phyloP scores from a whole-genome alignment of 257 asterid genomes.

The Ballota nigra region DNA sequence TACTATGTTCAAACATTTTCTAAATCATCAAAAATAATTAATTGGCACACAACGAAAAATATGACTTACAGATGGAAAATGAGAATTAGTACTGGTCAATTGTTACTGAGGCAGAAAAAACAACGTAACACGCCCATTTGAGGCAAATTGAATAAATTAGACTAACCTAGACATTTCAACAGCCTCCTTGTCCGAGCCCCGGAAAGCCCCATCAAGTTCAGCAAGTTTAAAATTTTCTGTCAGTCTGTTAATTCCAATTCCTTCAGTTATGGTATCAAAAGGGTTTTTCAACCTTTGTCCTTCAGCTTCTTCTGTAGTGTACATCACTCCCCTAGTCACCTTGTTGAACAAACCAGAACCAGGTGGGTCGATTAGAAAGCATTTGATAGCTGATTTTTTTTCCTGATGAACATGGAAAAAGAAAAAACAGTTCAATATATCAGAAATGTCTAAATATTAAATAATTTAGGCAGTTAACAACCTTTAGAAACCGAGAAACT shows the following conservation, averaged over 20 bases:
- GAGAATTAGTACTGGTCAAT: too few relatives aligned
- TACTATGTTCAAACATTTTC: too few relatives aligned
- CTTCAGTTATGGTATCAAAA: constrained; percentile 91
- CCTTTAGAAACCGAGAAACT: constrained; percentile 83
- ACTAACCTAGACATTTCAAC: constrained; percentile 93
- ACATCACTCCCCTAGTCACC: constrained; percentile 96
- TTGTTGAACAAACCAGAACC: constrained; percentile 96
- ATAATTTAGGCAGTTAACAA: constrained; percentile 26
- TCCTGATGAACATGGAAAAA: constrained; percentile 48
- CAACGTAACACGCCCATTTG: too few relatives aligned
- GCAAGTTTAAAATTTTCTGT: constrained; percentile 82
- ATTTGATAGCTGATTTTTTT: constrained; percentile 53
- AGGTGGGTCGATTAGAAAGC: constrained; percentile 92
- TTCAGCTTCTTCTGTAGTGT: constrained; percentile 92
- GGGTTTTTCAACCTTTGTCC: constrained; percentile 89
- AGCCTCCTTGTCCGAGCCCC: constrained; percentile 83
- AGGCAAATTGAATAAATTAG: not conserved
- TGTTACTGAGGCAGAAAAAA: too few relatives aligned
- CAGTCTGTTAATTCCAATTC: constrained; percentile 88
- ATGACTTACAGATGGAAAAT: too few relatives aligned
- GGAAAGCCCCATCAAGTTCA: constrained; percentile 88
- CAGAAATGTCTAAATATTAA: not conserved
- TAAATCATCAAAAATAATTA: too few relatives aligned
- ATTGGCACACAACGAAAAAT: too few relatives aligned
- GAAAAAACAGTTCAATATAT: not conserved